Conservation (phyloP, 306 rosid species). For the Erythrophleum fordii region DNA sequence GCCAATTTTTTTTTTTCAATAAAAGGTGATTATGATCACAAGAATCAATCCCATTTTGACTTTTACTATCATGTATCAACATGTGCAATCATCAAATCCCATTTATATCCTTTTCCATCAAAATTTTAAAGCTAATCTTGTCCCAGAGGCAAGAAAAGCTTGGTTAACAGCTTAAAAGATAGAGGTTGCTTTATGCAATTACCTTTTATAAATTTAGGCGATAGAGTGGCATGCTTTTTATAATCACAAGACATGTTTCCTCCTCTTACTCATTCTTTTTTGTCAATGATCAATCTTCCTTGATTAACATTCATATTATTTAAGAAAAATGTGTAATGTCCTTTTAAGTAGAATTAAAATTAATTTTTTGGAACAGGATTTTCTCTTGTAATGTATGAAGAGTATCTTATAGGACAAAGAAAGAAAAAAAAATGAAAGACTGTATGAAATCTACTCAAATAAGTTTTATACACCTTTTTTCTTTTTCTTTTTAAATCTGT, state of each 20-base stretch:
- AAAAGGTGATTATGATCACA: conserved; percentile 1
- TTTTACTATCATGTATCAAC: background rate
- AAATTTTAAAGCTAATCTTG: background rate
- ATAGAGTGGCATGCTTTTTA: background rate
- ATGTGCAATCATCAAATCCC: background rate
- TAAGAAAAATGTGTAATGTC: too few relatives aligned
- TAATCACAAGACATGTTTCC: background rate
- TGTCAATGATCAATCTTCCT: background rate
- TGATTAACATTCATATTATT: background rate
- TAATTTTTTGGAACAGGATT: too few relatives aligned
- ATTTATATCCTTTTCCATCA: background rate
- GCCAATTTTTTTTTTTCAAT: background rate
- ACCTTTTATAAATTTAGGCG: background rate
- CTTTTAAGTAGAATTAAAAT: too few relatives aligned
- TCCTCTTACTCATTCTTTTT: background rate
- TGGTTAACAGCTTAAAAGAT: background rate
- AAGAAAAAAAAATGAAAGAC: too few relatives aligned
- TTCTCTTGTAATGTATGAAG: too few relatives aligned
- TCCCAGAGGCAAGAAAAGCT: background rate
- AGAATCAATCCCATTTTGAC: conserved; percentile 12
- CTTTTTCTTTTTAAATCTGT: too few relatives aligned
- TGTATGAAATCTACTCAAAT: too few relatives aligned
- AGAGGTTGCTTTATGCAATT: background rate
- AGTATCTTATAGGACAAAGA: too few relatives aligned
- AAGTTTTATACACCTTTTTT: too few relatives aligned